Evolutionary conservation across 2,329 filamentous ascomycete genomes (phyloP).

Genomic region (Rhytidhysteron rufulum): DNA sequence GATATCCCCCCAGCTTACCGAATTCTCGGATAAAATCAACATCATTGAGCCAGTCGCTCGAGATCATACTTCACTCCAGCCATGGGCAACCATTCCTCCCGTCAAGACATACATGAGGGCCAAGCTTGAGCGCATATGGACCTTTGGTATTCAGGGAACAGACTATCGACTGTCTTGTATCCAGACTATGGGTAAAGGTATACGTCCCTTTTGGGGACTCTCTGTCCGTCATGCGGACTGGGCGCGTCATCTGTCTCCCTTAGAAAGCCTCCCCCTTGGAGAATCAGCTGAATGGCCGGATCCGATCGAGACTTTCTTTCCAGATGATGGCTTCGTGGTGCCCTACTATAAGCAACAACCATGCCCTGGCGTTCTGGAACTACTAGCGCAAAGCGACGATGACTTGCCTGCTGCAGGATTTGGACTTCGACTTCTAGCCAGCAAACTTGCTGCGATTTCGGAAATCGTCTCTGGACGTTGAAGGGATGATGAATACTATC

Average conservation of each 20-base stretch:
- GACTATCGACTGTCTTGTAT: background rate
- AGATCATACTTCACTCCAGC: background rate
- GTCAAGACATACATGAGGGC: background rate
- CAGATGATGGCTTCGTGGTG: conserved; percentile 1
- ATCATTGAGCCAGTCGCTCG: background rate
- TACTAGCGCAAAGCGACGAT: background rate
- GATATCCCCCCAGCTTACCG: background rate
- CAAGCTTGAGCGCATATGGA: background rate
- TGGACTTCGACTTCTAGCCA: background rate
- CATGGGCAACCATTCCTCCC: background rate
- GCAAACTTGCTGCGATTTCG: background rate
- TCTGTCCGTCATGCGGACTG: background rate
- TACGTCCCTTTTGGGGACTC: background rate
- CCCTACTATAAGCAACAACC: background rate
- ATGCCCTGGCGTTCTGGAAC: background rate
- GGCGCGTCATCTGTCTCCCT: background rate
- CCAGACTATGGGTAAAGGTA: background rate
- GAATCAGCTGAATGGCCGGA: background rate
- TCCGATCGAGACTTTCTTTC: conserved; percentile 1
- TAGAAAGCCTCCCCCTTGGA: background rate
- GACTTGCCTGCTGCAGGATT: background rate
- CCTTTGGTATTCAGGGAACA: background rate
- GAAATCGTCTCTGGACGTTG: background rate
- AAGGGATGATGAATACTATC: too few species aligned
- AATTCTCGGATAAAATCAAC: background rate